Evolutionary conservation across 2,329 filamentous ascomycete genomes (phyloP), one percentile per base, ranked within the genome.

Genomic region (Elsinoe batatas): DNA sequence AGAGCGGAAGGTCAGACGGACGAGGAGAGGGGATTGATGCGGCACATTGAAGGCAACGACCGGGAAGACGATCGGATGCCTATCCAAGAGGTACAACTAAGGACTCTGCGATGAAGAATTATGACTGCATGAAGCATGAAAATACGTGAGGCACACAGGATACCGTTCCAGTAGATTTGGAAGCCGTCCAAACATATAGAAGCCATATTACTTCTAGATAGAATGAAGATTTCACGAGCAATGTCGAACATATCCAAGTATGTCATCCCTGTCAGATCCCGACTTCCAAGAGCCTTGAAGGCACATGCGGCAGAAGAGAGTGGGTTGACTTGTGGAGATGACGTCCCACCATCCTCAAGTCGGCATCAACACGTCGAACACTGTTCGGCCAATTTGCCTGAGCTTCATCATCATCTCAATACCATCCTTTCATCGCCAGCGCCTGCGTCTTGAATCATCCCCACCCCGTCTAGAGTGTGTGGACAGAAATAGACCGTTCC

Each of bases 1-100:
- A 56, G 56, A 56, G 53, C 33, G 33, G 12, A 20, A 36, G 57
- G 55, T 42, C 42, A 35, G 18, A 58, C 58, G 13, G 68, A 69
- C 53, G 70, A 71, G 61, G 71, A 68, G 51, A 59, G 62, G 51
- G 64, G 65, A 18, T 53, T 56, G 56, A 68, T 67, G 63, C 62
- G 59, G 7, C 54, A 61, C 35, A 62, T 22, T 10, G 60, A 64
- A n/a, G 57, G 49, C 35, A 49, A 60, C 15, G 56, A 22, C 33
- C 57, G 53, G 13, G 59, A 62, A 44, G 56, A 63, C 32, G 60
- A 63, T 32, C 49, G 58, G 36, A 35, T 61, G 53, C 58, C 58
- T 6, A 49, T 60, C 7, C 60, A 62, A 44, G 62, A 63, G 37
- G 54, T 64, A 13, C 60, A 63, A 33, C n/a, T 62, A 54, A 53